Evolutionary conservation across 306 rosid genomes (phyloP).

Genomic region (Benincasa hispida): DNA sequence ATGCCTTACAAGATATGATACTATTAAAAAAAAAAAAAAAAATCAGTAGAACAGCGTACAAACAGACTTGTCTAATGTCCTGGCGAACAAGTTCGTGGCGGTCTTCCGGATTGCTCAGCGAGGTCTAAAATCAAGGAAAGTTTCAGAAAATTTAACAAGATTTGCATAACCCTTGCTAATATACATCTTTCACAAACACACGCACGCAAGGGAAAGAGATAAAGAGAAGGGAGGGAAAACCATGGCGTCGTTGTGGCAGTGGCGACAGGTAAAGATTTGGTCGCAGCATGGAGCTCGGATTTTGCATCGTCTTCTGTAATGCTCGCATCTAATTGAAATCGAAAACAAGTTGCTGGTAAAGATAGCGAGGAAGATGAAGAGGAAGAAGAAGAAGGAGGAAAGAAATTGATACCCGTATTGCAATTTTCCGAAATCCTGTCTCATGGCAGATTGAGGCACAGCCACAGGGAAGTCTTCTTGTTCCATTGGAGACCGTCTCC

Average conservation of each 20-base stretch:
- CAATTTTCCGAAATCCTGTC: slow-evolving; percentile 23
- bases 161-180: background rate
- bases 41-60: background rate
- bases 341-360: background rate
- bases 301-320: slow-evolving; percentile 50
- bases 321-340: slow-evolving; percentile 33
- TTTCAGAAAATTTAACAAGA: background rate
- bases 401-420: slow-evolving; percentile 24
- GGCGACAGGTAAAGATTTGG: slow-evolving; percentile 48
- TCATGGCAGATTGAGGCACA: background rate
- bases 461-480: slow-evolving; percentile 11
- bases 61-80: slow-evolving; percentile 45
- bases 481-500: slow-evolving; percentile 3
- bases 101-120: slow-evolving; percentile 35
- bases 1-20: background rate
- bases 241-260: slow-evolving; percentile 64
- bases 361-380: background rate
- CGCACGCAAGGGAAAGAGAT: background rate
- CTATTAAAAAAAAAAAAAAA: background rate
- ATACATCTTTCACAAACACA: background rate
- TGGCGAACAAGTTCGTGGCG: slow-evolving; percentile 43
- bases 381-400: background rate
- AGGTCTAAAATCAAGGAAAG: slow-evolving; percentile 20
- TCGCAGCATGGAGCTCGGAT: slow-evolving; percentile 70
- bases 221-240: background rate